Conservation (phyloP, 441 rosid species). For the Pelargonium cotyledonis region DNA sequence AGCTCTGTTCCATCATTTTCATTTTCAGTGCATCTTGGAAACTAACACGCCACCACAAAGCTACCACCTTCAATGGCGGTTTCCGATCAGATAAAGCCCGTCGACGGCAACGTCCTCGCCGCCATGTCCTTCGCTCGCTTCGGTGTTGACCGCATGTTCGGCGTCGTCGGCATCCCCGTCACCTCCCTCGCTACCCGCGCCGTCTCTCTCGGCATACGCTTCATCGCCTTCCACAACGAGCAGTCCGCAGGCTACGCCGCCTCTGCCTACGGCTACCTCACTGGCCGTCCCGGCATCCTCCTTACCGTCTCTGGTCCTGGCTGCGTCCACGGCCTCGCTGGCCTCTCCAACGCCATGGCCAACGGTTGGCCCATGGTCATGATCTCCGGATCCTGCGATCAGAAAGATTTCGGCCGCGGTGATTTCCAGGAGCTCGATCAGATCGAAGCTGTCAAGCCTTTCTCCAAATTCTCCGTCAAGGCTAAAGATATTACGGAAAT, state of each 20-base stretch:
- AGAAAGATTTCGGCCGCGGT: slow-evolving; percentile 64
- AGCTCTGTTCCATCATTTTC: too few relatives aligned
- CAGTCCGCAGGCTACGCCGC: slow-evolving; percentile 98
- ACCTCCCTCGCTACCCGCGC: slow-evolving; percentile 81
- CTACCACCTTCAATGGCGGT: slow-evolving; percentile 30
- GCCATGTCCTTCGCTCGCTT: slow-evolving; percentile 59
- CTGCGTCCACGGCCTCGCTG: slow-evolving; percentile 90
- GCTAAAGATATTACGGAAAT: slow-evolving; percentile 55
- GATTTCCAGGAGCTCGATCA: slow-evolving; percentile 96
- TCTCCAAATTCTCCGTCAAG: slow-evolving; percentile 58
- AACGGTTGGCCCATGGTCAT: slow-evolving; percentile 83
- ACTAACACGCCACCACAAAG: too few relatives aligned
- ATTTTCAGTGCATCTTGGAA: too few relatives aligned
- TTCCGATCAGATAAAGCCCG: slow-evolving; percentile 12
- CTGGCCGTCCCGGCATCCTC: slow-evolving; percentile 73
- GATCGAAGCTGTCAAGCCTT: slow-evolving; percentile 66
- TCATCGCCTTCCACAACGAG: slow-evolving; percentile 93
- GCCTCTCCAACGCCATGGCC: slow-evolving; percentile 77
- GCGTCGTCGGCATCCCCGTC: slow-evolving; percentile 93
- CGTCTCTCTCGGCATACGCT: slow-evolving; percentile 68
- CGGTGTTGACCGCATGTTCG: slow-evolving; percentile 87
- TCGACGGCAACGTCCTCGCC: slow-evolving; percentile 67
- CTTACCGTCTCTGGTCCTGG: slow-evolving; percentile 93
- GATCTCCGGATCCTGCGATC: slow-evolving; percentile 92
- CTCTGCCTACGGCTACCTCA: slow-evolving; percentile 86